Base-by-base conservation (phyloP, 169 alveolate species). In the Cryptosporidium tyzzeri region DNA sequence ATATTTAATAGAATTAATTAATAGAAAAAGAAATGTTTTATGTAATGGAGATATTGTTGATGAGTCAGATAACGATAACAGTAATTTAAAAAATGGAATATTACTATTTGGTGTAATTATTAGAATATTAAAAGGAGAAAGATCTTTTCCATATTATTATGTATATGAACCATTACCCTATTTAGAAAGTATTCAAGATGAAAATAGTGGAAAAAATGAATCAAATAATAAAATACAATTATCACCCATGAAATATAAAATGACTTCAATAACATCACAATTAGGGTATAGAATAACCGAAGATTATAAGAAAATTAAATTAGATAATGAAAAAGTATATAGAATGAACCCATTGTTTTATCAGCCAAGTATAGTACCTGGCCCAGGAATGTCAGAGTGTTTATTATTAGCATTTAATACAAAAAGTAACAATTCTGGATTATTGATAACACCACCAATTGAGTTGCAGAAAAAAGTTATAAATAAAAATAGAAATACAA, bases 301-400 rank as follows among this genome's bases (percentile, higher is more conserved):
- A 45, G 89, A 80, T 29, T 80, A 80, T 33, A 80, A 62, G 23
- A 80, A 80, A 31, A 80, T 80, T 18, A 58, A 67, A 44, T 62
- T 80, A 29, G 89, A 80, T 41, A 41, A 65, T 41, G 65, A 37
- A 39, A 18, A 44, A 58, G 26, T 21, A 5, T 80, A 80, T 29
- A 80, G 75, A 65, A 33, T 62, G 50, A 80, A 80, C 23, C 89
- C 89, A 61, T 80, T 62, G 31, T 44, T 62, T 31, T 80, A 80
- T 80, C 89, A 80, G 35, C 89, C 89, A 80, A 65, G 65, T 23
- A 80, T 80, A 41, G 89, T 80, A 0, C 89, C 89, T 18, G 89
- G 89, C 23, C 89, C 89, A 61, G 89, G 89, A 61, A 80, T 80
- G 75, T 59, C 75, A 26, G 89, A 80, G 37, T 80, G 89, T 35